Base-by-base conservation (phyloP, 805 yeast genomes). In the Saccharomyces jurei region DNA sequence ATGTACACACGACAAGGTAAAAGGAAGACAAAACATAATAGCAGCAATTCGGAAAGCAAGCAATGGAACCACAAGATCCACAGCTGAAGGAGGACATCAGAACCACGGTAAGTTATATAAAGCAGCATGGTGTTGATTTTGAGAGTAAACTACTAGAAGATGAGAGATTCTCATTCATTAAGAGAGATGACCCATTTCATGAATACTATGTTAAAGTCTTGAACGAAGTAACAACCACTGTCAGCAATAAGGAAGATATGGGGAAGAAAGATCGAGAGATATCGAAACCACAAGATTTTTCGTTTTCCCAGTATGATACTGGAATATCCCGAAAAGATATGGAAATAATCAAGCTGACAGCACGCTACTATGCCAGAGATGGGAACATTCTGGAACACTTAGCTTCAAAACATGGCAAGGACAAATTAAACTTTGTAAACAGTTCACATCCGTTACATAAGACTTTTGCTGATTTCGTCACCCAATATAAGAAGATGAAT, bases 91-190 rank as follows among this genome's bases (percentile, higher is more conserved):
- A 76, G 14, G 76, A 80, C 21, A 84, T 91, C 21, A 83, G 80
- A 51, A 87, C 85, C 63, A 87, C 96, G 0, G 89, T 85, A 0
- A 79, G 74, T 3, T 88, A 85, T 62, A 89, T 90, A 5, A 60
- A 71, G 29, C 75, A 86, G 57, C 86, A 88, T 63, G 96, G 96
- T 0, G 62, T 66, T 0, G 72, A 78, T 1, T 87, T 89, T 69
- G 94, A 84, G 61, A 72, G 86, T 50, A 77, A 88, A 54, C 82
- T 83, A 58, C 67, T 72, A 14, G 66, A 71, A 5, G 77, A 77
- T 51, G 74, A 75, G 30, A 81, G 82, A 63, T 87, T 89, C 67
- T 72, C 78, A n/a, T 91, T 91, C 63, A 67, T 90, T 5, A 66
- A 74, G 21, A 75, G 74, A 1, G 73, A 70, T 2, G 81, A 86